phyloP scores from a whole-genome alignment of 2,329 filamentous ascomycete genomes.

The Geoglossum cookeanum region DNA sequence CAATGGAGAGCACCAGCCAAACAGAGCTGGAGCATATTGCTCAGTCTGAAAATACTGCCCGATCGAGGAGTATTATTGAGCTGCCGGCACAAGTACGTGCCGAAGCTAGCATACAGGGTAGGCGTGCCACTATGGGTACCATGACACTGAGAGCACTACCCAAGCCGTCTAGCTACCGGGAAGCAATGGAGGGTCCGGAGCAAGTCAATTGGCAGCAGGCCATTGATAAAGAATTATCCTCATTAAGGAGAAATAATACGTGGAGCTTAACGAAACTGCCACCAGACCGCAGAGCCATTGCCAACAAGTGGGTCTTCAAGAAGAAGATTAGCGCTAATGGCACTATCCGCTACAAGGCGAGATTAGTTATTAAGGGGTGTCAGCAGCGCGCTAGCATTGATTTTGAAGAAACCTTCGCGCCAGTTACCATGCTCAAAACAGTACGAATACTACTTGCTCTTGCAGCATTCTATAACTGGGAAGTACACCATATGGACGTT shows the following conservation, averaged over 20 bases:
- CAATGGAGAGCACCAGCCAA: too few relatives aligned
- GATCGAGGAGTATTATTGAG: too few relatives aligned
- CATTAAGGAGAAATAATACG: background rate
- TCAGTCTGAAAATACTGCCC: too few relatives aligned
- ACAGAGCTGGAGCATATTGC: too few relatives aligned
- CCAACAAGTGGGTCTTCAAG: constrained; percentile 7
- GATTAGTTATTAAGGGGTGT: constrained; percentile 6
- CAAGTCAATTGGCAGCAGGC: background rate
- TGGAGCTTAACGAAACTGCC: background rate
- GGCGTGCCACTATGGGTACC: too few relatives aligned
- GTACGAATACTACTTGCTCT: constrained; percentile 3
- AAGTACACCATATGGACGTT: constrained; percentile 6
- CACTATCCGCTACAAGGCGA: constrained; percentile 4
- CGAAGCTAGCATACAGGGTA: too few relatives aligned
- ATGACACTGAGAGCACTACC: background rate
- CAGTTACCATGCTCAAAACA: constrained; percentile 1
- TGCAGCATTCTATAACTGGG: background rate
- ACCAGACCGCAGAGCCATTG: constrained; percentile 2
- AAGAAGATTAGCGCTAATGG: constrained; percentile 4
- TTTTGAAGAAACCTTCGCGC: constrained; percentile 6
- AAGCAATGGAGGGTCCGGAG: background rate
- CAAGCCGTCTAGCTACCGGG: background rate
- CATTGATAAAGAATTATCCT: background rate
- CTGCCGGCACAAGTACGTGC: too few relatives aligned
- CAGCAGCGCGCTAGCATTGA: constrained; percentile 4